Base-by-base conservation (phyloP, 2,329 filamentous ascomycete genomes). In the Pseudohalonectria lignicola region DNA sequence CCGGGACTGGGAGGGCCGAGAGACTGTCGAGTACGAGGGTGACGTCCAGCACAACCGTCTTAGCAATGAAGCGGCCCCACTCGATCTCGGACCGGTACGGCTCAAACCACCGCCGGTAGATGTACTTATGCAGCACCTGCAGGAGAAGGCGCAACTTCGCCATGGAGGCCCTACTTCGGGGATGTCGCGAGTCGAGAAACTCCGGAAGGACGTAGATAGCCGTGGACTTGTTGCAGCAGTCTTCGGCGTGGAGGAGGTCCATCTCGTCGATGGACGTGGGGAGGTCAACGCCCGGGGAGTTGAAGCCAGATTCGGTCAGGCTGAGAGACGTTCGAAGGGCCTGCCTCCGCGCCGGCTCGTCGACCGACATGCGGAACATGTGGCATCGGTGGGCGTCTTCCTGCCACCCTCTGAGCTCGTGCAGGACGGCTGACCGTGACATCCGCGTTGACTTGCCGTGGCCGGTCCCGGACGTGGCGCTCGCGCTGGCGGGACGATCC, bases 21-120 rank as follows among this genome's bases (percentile, higher is more conserved):
- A 8, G 23, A 26, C 23, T 12, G 23, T 26, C 23, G 12, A 8
- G 23, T 7, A 8, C 23, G 17, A 19, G 15, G 17, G 12, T 18
- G 31, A 33, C 17, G 8, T 20, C 15, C 15, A 13, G 17, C 31
- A 33, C 41, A 29, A 42, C 40, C 15, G 39, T 33, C 34, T 40
- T 42, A 34, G 37, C 39, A 16, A 42, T 26, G 31, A 40, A 42
- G 16, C 34, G 41, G 20, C 29, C 21, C 29, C 34, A 25, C 32
- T 42, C 35, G 15, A 42, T 35, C 37, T 42, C 41, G 37, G 37
- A 40, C 21, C 23, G 29, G 37, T 42, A 40, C 20, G 41, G 41
- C 23, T 34, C 37, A 37, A 42, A 42, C 37, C 37, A 42, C 21
- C 41, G 41, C n/a, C 38, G 29, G 31, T 42, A 35, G 32, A 42